phyloP scores from a whole-genome alignment of 495 filamentous ascomycete genomes.

The Hyaloscypha variabilis region DNA sequence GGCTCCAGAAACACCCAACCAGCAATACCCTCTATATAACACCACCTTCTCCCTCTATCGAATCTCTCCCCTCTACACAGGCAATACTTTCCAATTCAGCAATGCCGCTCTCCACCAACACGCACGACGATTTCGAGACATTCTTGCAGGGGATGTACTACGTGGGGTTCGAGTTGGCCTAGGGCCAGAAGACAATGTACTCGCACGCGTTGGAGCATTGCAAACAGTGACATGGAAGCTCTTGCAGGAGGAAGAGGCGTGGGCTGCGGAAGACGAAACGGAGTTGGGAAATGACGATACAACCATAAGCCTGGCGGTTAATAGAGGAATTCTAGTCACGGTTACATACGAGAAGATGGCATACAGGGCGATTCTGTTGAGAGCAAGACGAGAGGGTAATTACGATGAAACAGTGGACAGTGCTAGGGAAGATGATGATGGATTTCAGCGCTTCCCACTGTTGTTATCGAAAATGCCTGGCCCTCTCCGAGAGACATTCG shows the following conservation, averaged over 20 bases:
- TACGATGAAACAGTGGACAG: conserved; percentile 2
- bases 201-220: conserved; percentile 51
- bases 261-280: conserved; percentile 23
- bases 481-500: conserved; percentile 50
- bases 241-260: conserved; percentile 36
- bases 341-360: conserved; percentile 52
- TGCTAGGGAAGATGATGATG: conserved; percentile 20
- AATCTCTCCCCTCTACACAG: conserved; percentile 55
- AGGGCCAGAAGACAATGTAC: conserved; percentile 35
- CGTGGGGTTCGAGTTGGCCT: conserved; percentile 43
- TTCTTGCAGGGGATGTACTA: conserved; percentile 53
- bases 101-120: conserved; percentile 43
- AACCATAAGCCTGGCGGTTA: conserved; percentile 12
- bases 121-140: conserved; percentile 52
- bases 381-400: conserved; percentile 4
- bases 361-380: conserved; percentile 49
- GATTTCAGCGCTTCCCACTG: conserved; percentile 52
- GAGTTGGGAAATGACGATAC: conserved; percentile 22
- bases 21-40: conserved; percentile 48
- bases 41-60: conserved; percentile 59
- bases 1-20: conserved; percentile 9
- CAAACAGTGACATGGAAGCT: conserved; percentile 49
- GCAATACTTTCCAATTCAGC: conserved; percentile 36
- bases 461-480: conserved; percentile 55
- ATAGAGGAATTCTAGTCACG: conserved; percentile 45